Evolutionary conservation across 1,284 basidiomycete species (phyloP), one percentile per base, ranked within the genome.

Genomic region (Spongiforma sp.): DNA sequence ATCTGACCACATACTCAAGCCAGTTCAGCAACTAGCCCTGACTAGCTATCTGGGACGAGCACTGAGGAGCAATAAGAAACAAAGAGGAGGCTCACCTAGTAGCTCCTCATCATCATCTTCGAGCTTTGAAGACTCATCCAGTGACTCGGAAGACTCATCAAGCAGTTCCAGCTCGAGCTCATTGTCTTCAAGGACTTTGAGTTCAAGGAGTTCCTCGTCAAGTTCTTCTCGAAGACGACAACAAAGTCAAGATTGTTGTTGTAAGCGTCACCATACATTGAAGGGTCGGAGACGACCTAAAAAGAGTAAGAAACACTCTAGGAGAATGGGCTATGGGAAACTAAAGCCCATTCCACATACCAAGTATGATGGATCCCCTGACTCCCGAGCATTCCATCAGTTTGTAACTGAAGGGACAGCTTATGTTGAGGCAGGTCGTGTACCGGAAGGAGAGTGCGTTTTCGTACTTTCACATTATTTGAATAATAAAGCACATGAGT

Each of bases 401-500:
- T 32, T 52, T 19, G 50, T 52, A 10, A 37, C 36, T 10, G 36
- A 52, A 24, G 50, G 50, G 9, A 52, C 50, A 19, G 19, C 19
- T 10, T 52, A 52, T 21, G 28, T 52, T 14, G 37, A 39, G 11
- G 37, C 37, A 17, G 46, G 46, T n/a, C 46, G 19, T 12, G 46
- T 48, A n/a, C 24, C 24, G 28, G 37, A n/a, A n/a, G n/a, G n/a
- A n/a, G n/a, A n/a, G n/a, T n/a, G n/a, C n/a, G 71, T 78, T 0
- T 73, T 73, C 46, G 67, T 75, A 7, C 10, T 78, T 0, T 74
- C 72, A 0, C 68, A 73, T 32, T 78, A 67, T 66, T 61, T 84
- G 4, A 75, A 58, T 2, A 80, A 75, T 1, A 73, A 73, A n/a
- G 81, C 81, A 0, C 77, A 80, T 61, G 69, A 77, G 19, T 84